A percentile compares a stretch with the other conserved stretches of the same genome.
phyloP scores from a whole-genome alignment of 129 eudicot genomes.

The sunflower (Helianthus annuus) region HanXRQr2.0-SUNRISE NC_035446.2:9508323-9508822 shows the following conservation, averaged over 20 bases:
- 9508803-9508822: slow-evolving; percentile 91
- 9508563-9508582: slow-evolving; percentile 96
- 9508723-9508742: slow-evolving; percentile 88
- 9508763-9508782: slow-evolving; percentile 74
- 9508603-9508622: slow-evolving; percentile 73
- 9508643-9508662: slow-evolving; percentile 81
- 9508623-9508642: slow-evolving; percentile 85
- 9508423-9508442: slow-evolving; percentile 42
- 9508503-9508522: slow-evolving; percentile 78
- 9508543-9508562: slow-evolving; percentile 91
- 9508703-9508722: slow-evolving; percentile 86
- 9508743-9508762: slow-evolving; percentile 76
- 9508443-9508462: slow-evolving; percentile 42
- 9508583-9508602: slow-evolving; percentile 86
- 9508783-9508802: slow-evolving; percentile 84
- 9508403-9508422: slow-evolving; percentile 49
- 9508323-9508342: slow-evolving; percentile 54
- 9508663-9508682: slow-evolving; percentile 93
- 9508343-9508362: slow-evolving; percentile 72
- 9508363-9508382: slow-evolving; percentile 51
- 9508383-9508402: slow-evolving; percentile 48
- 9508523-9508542: slow-evolving; percentile 86
- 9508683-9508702: slow-evolving; percentile 96
- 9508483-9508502: slow-evolving; percentile 73
- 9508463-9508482: slow-evolving; percentile 46